Evolutionary conservation across 352 stramenopile species (phyloP), one percentile per base, ranked within the genome.

Genomic region (Globisporangium takayamanum): DNA sequence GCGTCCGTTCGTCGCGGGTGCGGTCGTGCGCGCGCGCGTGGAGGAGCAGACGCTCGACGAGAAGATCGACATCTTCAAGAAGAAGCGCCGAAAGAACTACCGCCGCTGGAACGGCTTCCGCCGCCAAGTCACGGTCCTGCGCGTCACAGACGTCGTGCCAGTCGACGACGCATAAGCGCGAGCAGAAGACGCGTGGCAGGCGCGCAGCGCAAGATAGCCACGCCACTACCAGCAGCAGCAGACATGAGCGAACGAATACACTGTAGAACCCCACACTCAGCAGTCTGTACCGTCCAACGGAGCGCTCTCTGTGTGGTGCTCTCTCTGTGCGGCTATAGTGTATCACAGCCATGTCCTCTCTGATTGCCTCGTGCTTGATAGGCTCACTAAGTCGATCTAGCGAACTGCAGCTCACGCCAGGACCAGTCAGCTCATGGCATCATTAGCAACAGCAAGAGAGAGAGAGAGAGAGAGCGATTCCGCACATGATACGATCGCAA

Each of bases 41-140:
- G 84, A 94, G 63, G 84, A 94, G 66, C 84, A 94, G 70, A 94
- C 84, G 46, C 64, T 94, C 47, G 84, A 94, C 62, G 78, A 81
- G 54, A 94, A 94, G 67, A 90, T 94, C 55, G 83, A 92, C 67
- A 84, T 94, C 59, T 94, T 94, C 72, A 94, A 94, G 75, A 94
- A 94, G 76, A 92, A 92, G 60, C 82, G 84, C 63, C 76, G 84
- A 87, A 94, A 94, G 75, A 92, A 91, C 68, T 94, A 94, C 68
- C 84, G 83, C 53, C 82, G 84, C 63, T 92, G 83, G 84, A 92
- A 94, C 68, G 84, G 84, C 12, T 92, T 91, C 75, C 84, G 84
- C 70, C 84, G 84, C 52, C 59, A 94, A 67, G 80, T 94, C 47
- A 94, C 84, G 3, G 79, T 94, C 50, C 69, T 94, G 67, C 84